Conservation (phyloP, 805 yeast genomes). For the Candida oleophila region DNA sequence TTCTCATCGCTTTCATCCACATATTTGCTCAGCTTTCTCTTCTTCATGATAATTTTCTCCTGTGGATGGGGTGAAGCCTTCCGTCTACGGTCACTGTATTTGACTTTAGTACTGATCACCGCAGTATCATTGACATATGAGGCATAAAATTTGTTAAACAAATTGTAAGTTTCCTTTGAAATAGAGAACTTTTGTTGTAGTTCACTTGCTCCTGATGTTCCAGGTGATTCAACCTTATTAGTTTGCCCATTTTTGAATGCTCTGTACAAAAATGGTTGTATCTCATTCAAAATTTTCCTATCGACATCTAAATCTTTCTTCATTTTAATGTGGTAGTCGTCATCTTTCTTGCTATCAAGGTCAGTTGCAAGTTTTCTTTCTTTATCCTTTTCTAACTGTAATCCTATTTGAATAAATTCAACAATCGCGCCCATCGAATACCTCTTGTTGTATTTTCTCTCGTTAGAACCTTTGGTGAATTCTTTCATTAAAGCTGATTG, state of each 20-base stretch:
- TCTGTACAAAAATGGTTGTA: conserved; percentile 10
- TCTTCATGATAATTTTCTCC: background rate
- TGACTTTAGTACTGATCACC: conserved; percentile 4
- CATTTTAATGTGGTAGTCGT: background rate
- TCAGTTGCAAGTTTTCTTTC: background rate
- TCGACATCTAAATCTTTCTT: conserved; percentile 7
- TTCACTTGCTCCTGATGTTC: background rate
- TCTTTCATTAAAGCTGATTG: conserved; percentile 8
- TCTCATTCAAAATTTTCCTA: conserved; percentile 5
- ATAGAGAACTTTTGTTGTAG: conserved; percentile 2
- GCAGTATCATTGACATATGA: conserved; percentile 13
- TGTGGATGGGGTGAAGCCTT: background rate
- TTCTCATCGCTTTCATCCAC: conserved; percentile 5
- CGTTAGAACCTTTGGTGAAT: conserved; percentile 10
- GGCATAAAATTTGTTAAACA: conserved; percentile 13
- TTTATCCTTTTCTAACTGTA: background rate
- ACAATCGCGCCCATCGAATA: conserved; percentile 10
- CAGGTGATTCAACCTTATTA: background rate
- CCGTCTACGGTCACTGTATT: background rate
- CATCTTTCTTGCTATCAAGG: background rate
- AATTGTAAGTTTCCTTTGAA: conserved; percentile 6
- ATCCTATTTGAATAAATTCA: conserved; percentile 1
- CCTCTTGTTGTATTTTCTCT: conserved; percentile 10
- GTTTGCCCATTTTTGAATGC: background rate
- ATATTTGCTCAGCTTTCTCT: conserved; percentile 8